Evolutionary conservation across 371 early-diverging fungal genomes (phyloP), one percentile per base, ranked within the genome.

Genomic region (Circinella minor): DNA sequence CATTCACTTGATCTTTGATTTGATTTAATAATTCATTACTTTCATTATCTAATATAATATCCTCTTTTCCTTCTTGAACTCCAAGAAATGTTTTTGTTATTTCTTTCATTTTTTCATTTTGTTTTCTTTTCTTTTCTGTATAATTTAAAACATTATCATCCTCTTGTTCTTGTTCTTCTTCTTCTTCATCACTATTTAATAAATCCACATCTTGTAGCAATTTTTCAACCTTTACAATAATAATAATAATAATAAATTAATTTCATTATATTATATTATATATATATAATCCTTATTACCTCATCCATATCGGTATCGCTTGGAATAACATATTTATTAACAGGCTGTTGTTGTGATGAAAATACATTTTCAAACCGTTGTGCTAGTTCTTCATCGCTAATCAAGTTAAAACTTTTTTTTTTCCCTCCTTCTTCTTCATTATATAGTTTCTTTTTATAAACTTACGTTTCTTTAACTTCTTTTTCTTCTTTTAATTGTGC

Each of bases 21-120:
- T 77, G 83, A 18, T 67, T 65, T 36, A 86, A 70, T 63, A 89
- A 59, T 27, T 48, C 71, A 4, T 78, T 62, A 3, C 73, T 77
- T 17, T 87, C 85, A 36, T 79, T 77, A 7, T 71, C 75, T 69
- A 57, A 4, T 46, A 46, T 34, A 27, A 39, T 36, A 64, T 43
- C 43, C 15, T 5, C 51, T 13, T 51, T 27, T 27, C 27, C 51
- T 4, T 51, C 55, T 4, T 68, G 69, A 18, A 61, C 37, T 34
- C 78, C 78, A 17, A 79, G 39, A 63, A 78, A 76, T 18, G 72
- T 37, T 1, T 55, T 60, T 55, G 73, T 66, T 49, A 73, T 7
- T 10, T 11, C 18, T n/a, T 57, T 18, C 7, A 57, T 10, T 34
- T n/a, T 11, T 0, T 27, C 20, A 34, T 57, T 55, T 0, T 63